A percentile compares a stretch with the other conserved stretches of the same genome.
These are phyloP conservation scores for Skeletonema marinoi DNA, from an alignment of 108 stramenopile genomes.

Conservation along the genomic window DNA sequence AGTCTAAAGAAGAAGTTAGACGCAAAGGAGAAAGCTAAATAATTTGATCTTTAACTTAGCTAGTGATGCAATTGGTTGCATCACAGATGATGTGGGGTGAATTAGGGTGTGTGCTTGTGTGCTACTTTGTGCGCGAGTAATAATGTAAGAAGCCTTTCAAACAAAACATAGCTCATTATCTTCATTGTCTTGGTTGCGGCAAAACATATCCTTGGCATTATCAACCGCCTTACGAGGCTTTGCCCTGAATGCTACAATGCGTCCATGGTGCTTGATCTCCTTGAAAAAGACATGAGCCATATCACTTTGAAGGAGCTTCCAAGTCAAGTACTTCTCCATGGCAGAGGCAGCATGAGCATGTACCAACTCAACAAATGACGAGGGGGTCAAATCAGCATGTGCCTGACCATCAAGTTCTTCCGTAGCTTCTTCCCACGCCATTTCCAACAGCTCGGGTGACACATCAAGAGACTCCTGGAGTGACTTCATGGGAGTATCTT, in stretches of 20 bases:
- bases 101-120: background rate
- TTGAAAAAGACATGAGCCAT: constrained; percentile 61
- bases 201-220: constrained; percentile 45
- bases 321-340: constrained; percentile 60
- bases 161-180: constrained; percentile 27
- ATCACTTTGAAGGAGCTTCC: constrained; percentile 47
- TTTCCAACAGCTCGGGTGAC: constrained; percentile 50
- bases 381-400: constrained; percentile 37
- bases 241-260: constrained; percentile 58
- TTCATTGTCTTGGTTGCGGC: constrained; percentile 4
- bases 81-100: background rate
- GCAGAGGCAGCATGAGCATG: constrained; percentile 59
- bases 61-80: background rate
- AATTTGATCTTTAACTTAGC: background rate
- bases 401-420: constrained; percentile 37
- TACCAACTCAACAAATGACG: constrained; percentile 49
- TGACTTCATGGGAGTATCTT: constrained; percentile 39
- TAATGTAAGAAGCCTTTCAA: background rate
- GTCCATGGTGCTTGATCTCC: constrained; percentile 54
- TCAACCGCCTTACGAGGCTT: constrained; percentile 63
- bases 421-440: constrained; percentile 65
- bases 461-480: constrained; percentile 49
- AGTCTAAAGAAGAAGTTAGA: constrained; percentile 41
- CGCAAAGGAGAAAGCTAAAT: constrained; percentile 18
- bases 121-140: background rate